Percentiles rank a stretch among this genome's conserved stretches.
Evolutionary conservation across 2,329 filamentous ascomycete genomes (phyloP).

Genomic region (Apiospora saccharicola): DNA sequence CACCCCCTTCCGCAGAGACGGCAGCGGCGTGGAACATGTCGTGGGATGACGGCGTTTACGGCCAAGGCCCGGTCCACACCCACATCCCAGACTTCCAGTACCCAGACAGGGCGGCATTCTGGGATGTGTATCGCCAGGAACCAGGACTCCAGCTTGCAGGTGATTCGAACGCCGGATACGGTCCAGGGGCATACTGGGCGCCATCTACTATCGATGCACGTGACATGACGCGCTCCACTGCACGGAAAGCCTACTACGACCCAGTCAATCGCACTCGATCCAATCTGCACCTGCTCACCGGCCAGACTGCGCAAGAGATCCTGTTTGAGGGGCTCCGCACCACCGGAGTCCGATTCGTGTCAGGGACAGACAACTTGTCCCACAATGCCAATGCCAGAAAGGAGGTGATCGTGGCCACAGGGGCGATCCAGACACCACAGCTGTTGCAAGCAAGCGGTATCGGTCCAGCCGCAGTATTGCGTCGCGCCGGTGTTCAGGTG

Average conservation of each 20-base stretch:
- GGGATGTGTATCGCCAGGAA: background rate
- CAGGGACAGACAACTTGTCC: background rate
- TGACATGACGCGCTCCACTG: background rate
- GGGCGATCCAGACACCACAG: background rate
- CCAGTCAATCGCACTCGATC: conserved; percentile 2
- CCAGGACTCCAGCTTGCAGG: background rate
- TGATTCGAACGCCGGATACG: background rate
- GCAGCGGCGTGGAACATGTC: background rate
- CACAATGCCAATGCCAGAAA: background rate
- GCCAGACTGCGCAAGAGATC: background rate
- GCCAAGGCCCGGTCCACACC: background rate
- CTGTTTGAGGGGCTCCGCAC: background rate
- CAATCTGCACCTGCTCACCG: background rate
- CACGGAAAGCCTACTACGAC: background rate
- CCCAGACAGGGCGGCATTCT: background rate
- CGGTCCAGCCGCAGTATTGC: background rate
- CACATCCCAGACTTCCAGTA: background rate
- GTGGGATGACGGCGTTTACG: background rate
- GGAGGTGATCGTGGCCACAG: background rate
- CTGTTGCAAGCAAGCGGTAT: background rate
- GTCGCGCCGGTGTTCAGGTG: conserved; percentile 22
- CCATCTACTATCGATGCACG: background rate
- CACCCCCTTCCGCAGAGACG: background rate
- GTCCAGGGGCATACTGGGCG: background rate
- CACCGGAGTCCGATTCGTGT: background rate